These are phyloP conservation scores for Pyrus pyrifolia DNA, from an alignment of 306 rosid genomes.

Conservation along the genomic window DNA sequence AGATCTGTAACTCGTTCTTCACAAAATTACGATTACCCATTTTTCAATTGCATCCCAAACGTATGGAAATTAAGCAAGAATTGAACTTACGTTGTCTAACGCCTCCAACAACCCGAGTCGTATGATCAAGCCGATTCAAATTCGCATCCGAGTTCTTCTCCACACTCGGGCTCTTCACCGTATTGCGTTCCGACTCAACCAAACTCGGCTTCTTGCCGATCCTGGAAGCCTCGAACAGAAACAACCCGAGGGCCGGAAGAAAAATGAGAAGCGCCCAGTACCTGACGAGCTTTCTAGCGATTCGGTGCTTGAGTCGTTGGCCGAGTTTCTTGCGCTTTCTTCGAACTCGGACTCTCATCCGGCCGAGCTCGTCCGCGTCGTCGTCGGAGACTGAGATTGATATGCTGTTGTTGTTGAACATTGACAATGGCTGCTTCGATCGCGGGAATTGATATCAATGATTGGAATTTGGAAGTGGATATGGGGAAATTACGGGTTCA, in stretches of 20 bases:
- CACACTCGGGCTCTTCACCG: conserved; percentile 10
- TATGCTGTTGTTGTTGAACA: conserved; percentile 51
- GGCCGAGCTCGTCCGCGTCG: conserved; percentile 73
- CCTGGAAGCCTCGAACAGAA: conserved; percentile 51
- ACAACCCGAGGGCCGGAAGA: conserved; percentile 46
- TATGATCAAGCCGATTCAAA: conserved; percentile 75
- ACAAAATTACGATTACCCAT: not conserved
- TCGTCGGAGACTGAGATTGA: conserved; percentile 68
- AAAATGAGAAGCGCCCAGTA: conserved; percentile 67
- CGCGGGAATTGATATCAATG: not conserved
- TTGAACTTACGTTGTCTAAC: conserved; percentile 69
- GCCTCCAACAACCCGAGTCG: conserved; percentile 61
- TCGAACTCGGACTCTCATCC: conserved; percentile 64
- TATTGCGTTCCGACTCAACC: not conserved
- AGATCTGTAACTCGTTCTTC: not conserved
- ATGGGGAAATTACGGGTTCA: not conserved
- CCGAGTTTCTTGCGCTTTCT: conserved; percentile 65
- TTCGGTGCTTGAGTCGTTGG: conserved; percentile 31
- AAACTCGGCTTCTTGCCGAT: conserved; percentile 28
- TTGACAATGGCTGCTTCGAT: conserved; percentile 11
- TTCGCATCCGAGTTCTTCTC: conserved; percentile 39
- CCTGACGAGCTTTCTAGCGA: conserved; percentile 36
- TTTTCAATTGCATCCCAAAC: not conserved
- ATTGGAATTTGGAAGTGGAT: not conserved
- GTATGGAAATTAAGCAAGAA: not conserved